Evolutionary conservation across 495 filamentous ascomycete species (phyloP), one percentile per base, ranked within the genome.

Genomic region (Usnea hakonensis): DNA sequence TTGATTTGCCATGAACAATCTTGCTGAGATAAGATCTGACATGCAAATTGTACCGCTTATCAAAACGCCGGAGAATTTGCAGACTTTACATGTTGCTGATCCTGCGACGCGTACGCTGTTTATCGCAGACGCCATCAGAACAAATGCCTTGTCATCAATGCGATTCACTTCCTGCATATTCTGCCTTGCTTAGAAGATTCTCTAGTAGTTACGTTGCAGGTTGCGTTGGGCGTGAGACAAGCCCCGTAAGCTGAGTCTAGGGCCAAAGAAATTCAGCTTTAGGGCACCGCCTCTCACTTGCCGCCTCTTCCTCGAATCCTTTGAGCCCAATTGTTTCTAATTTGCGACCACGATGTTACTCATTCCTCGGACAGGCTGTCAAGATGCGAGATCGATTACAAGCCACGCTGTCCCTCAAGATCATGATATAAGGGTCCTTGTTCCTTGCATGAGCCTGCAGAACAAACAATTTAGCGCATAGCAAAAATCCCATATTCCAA

Each of bases 261-360:
- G 5, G 46, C 46, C 46, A 23, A 28, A 50, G n/a, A 56, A 17
- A 16, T 56, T 35, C 36, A 35, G 32, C 36, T n/a, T 56, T 56
- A 21, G 53, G 53, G 53, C 53, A 35, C 36, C 53, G 53, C 53
- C 53, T 38, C 53, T 56, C 36, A 28, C 53, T 56, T 0, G 11
- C n/a, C n/a, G n/a, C 53, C 53, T 38, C 53, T 56, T 56, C 53
- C 53, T 56, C 1, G 11, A 36, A 13, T 36, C 21, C 36, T 9
- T 37, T n/a, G 32, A n/a, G 13, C 19, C n/a, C 19, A n/a, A 5
- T 26, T 56, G 53, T 36, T 35, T 35, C 53, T 56, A 35, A 35
- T 33, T 56, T 21, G n/a, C 9, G 19, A 36, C 3, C 0, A 36
- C 13, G 2, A 56, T n/a, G 16, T 38, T 56, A 26, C 53, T 14